A percentile compares a stretch with the other conserved stretches of the same genome.
Conservation (phyloP, 768 basidiomycete species). For the Rhodotorula taiwanensis region DNA sequence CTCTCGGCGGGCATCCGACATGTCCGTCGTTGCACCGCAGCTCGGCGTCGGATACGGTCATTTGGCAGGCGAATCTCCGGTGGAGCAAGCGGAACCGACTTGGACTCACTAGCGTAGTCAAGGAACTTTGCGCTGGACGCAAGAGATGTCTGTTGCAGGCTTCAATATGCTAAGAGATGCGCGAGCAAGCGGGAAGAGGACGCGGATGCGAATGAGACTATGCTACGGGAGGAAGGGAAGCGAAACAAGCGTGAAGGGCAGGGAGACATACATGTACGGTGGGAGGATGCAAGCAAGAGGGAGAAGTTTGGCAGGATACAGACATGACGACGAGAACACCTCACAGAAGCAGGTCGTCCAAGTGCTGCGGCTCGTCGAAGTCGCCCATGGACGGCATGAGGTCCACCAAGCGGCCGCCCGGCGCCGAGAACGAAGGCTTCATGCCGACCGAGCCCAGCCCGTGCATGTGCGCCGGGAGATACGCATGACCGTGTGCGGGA, state of each 20-base stretch:
- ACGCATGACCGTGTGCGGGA: background rate
- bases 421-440: background rate
- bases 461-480: background rate
- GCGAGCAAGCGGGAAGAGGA: too few relatives aligned
- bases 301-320: too few relatives aligned
- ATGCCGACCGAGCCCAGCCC: background rate
- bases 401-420: background rate
- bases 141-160: too few relatives aligned
- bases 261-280: background rate
- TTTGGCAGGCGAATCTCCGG: background rate
- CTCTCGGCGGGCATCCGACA: background rate
- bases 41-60: background rate
- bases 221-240: too few relatives aligned
- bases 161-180: too few relatives aligned
- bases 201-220: background rate
- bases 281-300: too few relatives aligned
- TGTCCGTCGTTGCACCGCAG: background rate
- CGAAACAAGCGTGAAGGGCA: background rate
- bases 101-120: too few relatives aligned
- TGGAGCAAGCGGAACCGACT: too few relatives aligned
- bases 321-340: too few relatives aligned
- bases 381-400: too few relatives aligned
- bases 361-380: background rate
- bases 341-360: constrained; percentile 1
- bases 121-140: too few relatives aligned